Percentiles rank a stretch among this genome's conserved stretches.
These are phyloP conservation scores for Rutstroemia sydowiana DNA, from an alignment of 2,329 filamentous ascomycete species.

Conservation along the genomic window DNA sequence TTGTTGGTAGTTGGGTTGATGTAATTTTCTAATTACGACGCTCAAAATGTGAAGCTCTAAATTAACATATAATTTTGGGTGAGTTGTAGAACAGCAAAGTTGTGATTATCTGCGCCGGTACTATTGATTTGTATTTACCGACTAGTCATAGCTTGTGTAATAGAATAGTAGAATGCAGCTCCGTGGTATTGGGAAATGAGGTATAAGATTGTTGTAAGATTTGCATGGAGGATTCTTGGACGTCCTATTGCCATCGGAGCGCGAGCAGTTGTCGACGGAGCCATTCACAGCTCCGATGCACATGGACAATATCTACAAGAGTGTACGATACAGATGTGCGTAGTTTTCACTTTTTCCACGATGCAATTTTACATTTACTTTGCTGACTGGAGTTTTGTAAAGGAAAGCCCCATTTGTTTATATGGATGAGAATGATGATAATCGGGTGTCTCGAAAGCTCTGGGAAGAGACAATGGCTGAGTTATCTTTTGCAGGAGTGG, in stretches of 20 bases:
- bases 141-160: too few relatives aligned
- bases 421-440: neutral
- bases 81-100: too few relatives aligned
- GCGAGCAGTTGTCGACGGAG: constrained; percentile 8
- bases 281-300: neutral
- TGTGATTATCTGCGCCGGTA: too few relatives aligned
- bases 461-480: constrained; percentile 13
- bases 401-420: constrained; percentile 7
- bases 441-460: neutral
- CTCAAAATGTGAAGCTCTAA: too few relatives aligned
- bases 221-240: constrained; percentile 8
- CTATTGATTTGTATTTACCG: too few relatives aligned
- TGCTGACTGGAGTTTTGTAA: neutral
- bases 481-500: constrained; percentile 8
- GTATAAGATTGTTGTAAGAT: too few relatives aligned
- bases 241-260: constrained; percentile 2
- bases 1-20: too few relatives aligned
- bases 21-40: too few relatives aligned
- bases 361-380: neutral
- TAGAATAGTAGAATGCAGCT: too few relatives aligned
- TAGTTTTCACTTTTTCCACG: neutral
- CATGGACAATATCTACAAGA: constrained; percentile 13
- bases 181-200: too few relatives aligned
- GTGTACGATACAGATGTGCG: constrained; percentile 10
- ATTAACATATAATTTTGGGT: too few relatives aligned